phyloP scores from a whole-genome alignment of 2,329 filamentous ascomycete genomes.

The Talaromyces albobiverticillius region DNA sequence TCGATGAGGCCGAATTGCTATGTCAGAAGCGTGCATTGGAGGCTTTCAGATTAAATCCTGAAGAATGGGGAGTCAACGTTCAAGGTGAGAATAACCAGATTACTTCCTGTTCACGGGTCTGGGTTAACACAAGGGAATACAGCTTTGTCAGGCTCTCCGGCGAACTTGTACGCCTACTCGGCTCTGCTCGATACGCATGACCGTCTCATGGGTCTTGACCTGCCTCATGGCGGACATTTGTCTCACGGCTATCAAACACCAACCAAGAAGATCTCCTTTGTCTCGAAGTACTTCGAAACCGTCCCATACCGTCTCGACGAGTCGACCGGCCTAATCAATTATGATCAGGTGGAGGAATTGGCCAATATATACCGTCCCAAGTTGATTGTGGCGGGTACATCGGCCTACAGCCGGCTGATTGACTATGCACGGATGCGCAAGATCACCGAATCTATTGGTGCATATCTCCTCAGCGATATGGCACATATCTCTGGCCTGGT shows the following conservation, averaged over 20 bases:
- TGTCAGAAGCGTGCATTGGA: conserved; percentile 89
- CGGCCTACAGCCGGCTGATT: conserved; percentile 96
- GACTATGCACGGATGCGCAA: conserved; percentile 95
- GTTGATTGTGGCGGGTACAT: conserved; percentile 92
- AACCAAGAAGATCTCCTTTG: conserved; percentile 91
- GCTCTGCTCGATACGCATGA: conserved; percentile 95
- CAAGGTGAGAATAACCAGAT: conserved; percentile 59
- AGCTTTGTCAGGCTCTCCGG: conserved; percentile 78
- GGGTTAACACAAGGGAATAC: conserved; percentile 17
- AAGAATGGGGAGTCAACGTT: conserved; percentile 96
- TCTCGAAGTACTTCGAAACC: conserved; percentile 99
- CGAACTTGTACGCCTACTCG: conserved; percentile 82
- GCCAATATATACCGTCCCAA: conserved; percentile 92
- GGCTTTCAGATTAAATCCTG: conserved; percentile 76
- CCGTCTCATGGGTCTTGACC: conserved; percentile 92
- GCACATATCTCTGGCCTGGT: conserved; percentile 97
- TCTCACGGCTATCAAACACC: conserved; percentile 98
- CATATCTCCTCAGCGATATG: conserved; percentile 97
- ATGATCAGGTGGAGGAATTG: conserved; percentile 86
- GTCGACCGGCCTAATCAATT: conserved; percentile 91
- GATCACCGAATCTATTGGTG: conserved; percentile 89
- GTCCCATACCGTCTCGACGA: conserved; percentile 83
- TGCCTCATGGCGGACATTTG: conserved; percentile 91
- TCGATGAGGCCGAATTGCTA: conserved; percentile 82
- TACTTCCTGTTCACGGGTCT: conserved; percentile 11